Conservation (phyloP, 2,329 filamentous ascomycete genomes). For the Lachnellula willkommii region DNA sequence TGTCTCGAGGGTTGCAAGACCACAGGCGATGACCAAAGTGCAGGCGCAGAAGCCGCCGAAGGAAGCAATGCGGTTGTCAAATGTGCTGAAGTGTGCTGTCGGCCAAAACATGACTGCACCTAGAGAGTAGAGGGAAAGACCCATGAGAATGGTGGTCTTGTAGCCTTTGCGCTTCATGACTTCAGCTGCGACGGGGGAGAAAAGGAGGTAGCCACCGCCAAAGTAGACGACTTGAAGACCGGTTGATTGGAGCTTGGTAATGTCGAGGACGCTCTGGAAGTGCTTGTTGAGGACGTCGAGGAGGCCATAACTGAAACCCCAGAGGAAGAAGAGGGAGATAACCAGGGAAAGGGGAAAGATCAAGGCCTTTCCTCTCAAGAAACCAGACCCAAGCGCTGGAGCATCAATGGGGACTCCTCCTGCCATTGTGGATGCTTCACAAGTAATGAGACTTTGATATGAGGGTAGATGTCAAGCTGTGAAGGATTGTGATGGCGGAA, state of each 20-base stretch:
- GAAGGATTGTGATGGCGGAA: constrained; percentile 1
- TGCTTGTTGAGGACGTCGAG: constrained; percentile 74
- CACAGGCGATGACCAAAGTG: constrained; percentile 69
- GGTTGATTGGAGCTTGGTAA: constrained; percentile 55
- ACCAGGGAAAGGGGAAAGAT: constrained; percentile 52
- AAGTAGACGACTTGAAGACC: constrained; percentile 69
- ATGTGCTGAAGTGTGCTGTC: constrained; percentile 60
- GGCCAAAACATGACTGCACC: constrained; percentile 81
- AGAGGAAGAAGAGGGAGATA: constrained; percentile 76
- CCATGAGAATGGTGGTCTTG: constrained; percentile 72
- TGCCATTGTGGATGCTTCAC: constrained; percentile 31
- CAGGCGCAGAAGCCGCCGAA: constrained; percentile 75
- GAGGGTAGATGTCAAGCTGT: constrained; percentile 2
- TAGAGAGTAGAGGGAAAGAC: constrained; percentile 66
- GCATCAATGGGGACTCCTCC: constrained; percentile 37
- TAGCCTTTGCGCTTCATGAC: constrained; percentile 70
- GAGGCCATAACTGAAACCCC: constrained; percentile 85
- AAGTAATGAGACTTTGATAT: neutral
- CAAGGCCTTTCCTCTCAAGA: constrained; percentile 35
- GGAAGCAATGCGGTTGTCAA: constrained; percentile 49
- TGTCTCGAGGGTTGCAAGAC: constrained; percentile 70
- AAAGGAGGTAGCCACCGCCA: constrained; percentile 61
- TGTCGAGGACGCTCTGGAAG: constrained; percentile 58
- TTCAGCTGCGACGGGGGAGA: constrained; percentile 63
- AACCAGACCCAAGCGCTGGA: constrained; percentile 35